Conservation (phyloP, 164 flowering plant genomes). For the Berberis thunbergii region DNA sequence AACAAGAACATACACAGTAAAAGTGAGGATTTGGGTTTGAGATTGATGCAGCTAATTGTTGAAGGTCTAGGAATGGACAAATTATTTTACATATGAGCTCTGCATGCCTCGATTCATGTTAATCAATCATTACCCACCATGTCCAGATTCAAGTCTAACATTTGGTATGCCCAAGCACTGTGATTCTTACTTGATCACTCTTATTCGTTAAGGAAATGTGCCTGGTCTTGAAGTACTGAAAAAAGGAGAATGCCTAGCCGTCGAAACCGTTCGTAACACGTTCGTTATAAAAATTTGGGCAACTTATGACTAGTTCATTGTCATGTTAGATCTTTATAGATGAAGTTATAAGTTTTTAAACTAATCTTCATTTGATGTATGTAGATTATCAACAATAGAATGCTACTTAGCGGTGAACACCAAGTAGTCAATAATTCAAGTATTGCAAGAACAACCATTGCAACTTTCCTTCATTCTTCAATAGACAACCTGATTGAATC, state of each 20-base stretch:
- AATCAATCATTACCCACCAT: constrained; percentile 30
- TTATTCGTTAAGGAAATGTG: constrained; percentile 26
- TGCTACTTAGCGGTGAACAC: no score
- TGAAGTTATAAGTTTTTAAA: no score
- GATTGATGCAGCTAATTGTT: constrained; percentile 27
- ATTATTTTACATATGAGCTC: constrained; percentile 17
- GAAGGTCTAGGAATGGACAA: constrained; percentile 35
- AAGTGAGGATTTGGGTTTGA: constrained; percentile 19
- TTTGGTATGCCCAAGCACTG: constrained; percentile 32
- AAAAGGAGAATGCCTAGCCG: constrained; percentile 23
- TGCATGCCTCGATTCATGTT: constrained; percentile 14
- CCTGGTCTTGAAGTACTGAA: constrained; percentile 34
- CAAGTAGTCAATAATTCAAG: no score
- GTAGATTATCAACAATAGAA: no score
- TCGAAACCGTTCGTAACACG: constrained; percentile 22
- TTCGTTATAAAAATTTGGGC: constrained; percentile 21
- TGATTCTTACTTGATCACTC: constrained; percentile 31
- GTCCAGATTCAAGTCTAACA: constrained; percentile 43
- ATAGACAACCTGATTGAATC: no score
- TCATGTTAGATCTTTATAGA: no score
- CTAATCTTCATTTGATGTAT: no score
- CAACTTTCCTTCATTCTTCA: no score
- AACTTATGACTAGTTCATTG: neutral
- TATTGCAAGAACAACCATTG: no score
- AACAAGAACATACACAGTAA: constrained; percentile 16